phyloP scores from a whole-genome alignment of 2,329 filamentous ascomycete genomes.

The Thielaviopsis populi region DNA sequence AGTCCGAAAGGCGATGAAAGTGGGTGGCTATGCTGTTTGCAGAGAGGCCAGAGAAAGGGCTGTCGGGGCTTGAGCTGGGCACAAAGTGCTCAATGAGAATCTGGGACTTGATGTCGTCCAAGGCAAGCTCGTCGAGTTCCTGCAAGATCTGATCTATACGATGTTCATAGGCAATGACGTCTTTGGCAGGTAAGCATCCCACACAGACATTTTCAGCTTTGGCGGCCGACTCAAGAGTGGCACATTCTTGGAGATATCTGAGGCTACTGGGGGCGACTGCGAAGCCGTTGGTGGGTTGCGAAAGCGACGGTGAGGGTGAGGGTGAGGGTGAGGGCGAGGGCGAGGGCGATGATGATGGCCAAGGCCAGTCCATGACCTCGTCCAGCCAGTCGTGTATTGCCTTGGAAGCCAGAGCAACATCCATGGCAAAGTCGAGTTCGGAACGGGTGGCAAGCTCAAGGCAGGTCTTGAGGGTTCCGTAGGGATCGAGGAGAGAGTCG shows the following conservation, averaged over 20 bases:
- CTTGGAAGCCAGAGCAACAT: constrained; percentile 54
- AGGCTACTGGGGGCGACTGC: constrained; percentile 22
- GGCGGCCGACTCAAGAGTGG: constrained; percentile 9
- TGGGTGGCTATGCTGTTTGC: background rate
- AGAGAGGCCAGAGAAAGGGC: constrained; percentile 31
- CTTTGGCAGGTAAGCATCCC: constrained; percentile 52
- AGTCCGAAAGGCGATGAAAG: constrained; percentile 5
- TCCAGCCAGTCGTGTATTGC: constrained; percentile 59
- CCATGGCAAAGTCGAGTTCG: constrained; percentile 57
- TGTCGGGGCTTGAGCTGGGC: constrained; percentile 30
- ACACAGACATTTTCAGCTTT: constrained; percentile 24
- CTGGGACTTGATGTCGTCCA: constrained; percentile 81
- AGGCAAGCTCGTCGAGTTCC: constrained; percentile 52
- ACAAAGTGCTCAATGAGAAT: constrained; percentile 69
- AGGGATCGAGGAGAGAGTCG: constrained; percentile 41
- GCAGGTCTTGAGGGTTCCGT: constrained; percentile 39
- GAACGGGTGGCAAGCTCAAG: constrained; percentile 46
- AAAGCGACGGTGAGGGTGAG: too few species aligned
- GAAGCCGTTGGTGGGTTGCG: too few species aligned
- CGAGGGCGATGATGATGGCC: constrained; percentile 34
- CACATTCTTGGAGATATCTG: constrained; percentile 5
- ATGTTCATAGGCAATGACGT: constrained; percentile 53
- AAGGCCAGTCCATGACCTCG: constrained; percentile 50
- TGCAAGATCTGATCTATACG: constrained; percentile 59
- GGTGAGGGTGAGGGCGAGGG: too few species aligned